Base-by-base conservation (phyloP, 106 monocot genomes). In the Dendrobium huoshanense region DNA sequence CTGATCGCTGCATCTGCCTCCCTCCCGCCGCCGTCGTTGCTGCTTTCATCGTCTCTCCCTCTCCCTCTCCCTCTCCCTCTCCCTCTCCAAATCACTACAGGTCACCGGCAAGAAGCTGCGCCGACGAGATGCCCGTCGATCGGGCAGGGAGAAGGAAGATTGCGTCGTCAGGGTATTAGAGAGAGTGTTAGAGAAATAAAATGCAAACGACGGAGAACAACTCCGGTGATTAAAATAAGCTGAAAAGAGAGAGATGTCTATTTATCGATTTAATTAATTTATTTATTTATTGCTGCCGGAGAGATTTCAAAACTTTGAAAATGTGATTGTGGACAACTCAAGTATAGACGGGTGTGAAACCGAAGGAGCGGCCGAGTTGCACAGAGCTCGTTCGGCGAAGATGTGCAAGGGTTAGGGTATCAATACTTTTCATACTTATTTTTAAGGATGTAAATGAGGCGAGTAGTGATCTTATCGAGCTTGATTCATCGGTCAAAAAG, bases 1-100 rank as follows among this genome's bases (percentile, higher is more conserved):
- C 86, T 6, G 89, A 83, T 84, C 88, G 75, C 61, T 79, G 81
- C 81, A 43, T 48, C 82, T 87, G 88, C 81, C 92, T 72, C 18
- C 85, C 83, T 54, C 51, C 51, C 51, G 88, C 84, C 43, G 79
- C 37, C 54, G 81, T 81, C 73, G 73, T 16, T 41, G 73, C 41
- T 11, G 88, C 77, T 20, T 81, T 86, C 86, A 86, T 89, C 55
- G 7, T 75, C 20, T 3, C 70, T 29, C 74, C 13, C 42, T 7
- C 5, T 65, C 64, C 2, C 64, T 65, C 64, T 24, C 24, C 37
- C 20, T 3, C 70, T 29, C 74, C 13, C 42, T 7, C 5, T 65
- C 64, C 2, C 64, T 65, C 64, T 24, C 24, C 37, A 37, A 5
- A 6, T 65, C 64, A 5, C 25, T 6, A 4, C 9, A 7, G 9